phyloP scores from a whole-genome alignment of 2,329 filamentous ascomycete genomes.

The Simplicillium sp. region DNA sequence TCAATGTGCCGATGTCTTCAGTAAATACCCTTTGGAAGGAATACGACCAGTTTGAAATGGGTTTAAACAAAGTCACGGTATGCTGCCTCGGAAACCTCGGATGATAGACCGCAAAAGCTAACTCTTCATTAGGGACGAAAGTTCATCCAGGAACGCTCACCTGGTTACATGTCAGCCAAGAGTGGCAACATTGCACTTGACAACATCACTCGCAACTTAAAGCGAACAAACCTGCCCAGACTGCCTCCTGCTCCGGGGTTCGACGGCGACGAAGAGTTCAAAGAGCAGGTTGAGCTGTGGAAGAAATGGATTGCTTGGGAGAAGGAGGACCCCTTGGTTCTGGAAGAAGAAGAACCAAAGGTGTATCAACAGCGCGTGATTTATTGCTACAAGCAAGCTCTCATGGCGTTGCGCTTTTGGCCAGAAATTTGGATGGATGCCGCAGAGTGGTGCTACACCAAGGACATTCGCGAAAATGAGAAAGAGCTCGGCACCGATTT shows the following conservation, averaged over 20 bases:
- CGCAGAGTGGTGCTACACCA: constrained; percentile 83
- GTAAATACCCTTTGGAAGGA: constrained; percentile 90
- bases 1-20: constrained; percentile 75
- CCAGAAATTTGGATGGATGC: constrained; percentile 95
- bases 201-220: constrained; percentile 70
- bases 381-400: constrained; percentile 86
- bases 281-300: constrained; percentile 80
- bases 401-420: constrained; percentile 91
- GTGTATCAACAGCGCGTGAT: constrained; percentile 71
- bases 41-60: constrained; percentile 93
- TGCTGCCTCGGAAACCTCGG: constrained; percentile 15
- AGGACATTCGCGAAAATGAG: constrained; percentile 55
- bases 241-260: constrained; percentile 79
- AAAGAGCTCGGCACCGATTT: constrained; percentile 61
- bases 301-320: constrained; percentile 94
- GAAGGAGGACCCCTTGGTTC: constrained; percentile 79
- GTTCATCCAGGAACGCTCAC: constrained; percentile 85
- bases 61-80: constrained; percentile 84
- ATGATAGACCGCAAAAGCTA: constrained; percentile 8
- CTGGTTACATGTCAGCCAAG: constrained; percentile 92
- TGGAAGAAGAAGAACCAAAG: constrained; percentile 71
- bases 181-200: constrained; percentile 85
- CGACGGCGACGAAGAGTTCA: constrained; percentile 76
- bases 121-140: constrained; percentile 64
- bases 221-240: constrained; percentile 67